Evolutionary conservation across 2,329 filamentous ascomycete species (phyloP).

Genomic region (Trichoderma sp.): DNA sequence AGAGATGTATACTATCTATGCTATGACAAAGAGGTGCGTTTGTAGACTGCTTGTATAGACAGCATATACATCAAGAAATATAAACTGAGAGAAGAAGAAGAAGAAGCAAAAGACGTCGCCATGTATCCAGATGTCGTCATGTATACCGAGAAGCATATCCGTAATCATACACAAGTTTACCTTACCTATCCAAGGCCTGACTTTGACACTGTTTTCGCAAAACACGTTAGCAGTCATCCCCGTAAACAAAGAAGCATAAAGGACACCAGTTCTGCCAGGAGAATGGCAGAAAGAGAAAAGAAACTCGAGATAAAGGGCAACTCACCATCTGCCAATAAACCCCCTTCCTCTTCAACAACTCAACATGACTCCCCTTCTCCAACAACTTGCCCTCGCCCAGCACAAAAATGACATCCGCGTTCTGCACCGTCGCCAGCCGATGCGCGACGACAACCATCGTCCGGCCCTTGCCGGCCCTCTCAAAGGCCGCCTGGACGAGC

Average conservation of each 20-base stretch:
- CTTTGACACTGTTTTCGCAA: conserved; percentile 55
- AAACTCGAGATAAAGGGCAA: conserved; percentile 21
- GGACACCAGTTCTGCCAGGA: no score
- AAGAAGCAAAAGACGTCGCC: no score
- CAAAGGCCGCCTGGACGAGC: conserved; percentile 68
- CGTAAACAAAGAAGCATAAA: neutral
- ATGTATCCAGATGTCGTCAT: neutral
- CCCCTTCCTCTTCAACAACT: conserved; percentile 54
- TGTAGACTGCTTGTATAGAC: no score
- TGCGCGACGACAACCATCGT: conserved; percentile 79
- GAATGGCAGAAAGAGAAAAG: no score
- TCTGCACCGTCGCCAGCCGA: conserved; percentile 73
- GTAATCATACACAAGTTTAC: conserved; percentile 36
- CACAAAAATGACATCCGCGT: conserved; percentile 79
- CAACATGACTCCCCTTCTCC: conserved; percentile 56
- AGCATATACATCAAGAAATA: no score
- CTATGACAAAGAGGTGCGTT: no score
- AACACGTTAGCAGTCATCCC: conserved; percentile 33
- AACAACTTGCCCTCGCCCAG: conserved; percentile 65
- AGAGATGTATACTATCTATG: neutral
- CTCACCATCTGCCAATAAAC: conserved; percentile 63
- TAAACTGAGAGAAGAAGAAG: no score
- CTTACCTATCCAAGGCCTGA: conserved; percentile 55
- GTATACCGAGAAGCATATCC: neutral
- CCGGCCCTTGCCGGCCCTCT: conserved; percentile 60